Base-by-base conservation (phyloP, 1,284 basidiomycete genomes). In the Bondarzewia mesenterica region DNA sequence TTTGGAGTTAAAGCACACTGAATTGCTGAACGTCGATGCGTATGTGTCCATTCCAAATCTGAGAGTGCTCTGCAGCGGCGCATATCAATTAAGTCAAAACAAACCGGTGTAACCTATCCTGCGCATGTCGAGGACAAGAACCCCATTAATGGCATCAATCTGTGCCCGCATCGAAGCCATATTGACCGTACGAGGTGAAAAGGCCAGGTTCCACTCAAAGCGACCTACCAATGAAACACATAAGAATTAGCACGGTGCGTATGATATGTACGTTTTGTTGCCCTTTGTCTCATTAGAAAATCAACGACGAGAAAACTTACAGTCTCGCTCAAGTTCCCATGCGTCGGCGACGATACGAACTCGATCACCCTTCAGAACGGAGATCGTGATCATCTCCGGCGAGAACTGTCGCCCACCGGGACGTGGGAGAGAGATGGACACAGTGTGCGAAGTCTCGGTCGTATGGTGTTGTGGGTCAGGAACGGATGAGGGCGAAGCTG, bases 301-400 rank as follows among this genome's bases (percentile, higher is more conserved):
- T n/a, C n/a, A 7, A n/a, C 29, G 29, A 7, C 12, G 29, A 32
- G 12, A n/a, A 2, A n/a, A 67, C 74, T 63, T 58, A 77, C 74
- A 75, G 50, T 75, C 71, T 46, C 53, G 60, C 52, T 78, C 76
- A 61, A 73, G 67, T 59, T 78, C 71, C 76, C 77, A 78, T 36
- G 73, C 77, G 57, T 80, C 76, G 26, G 77, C 77, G 35, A 78
- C 68, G 8, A 78, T 67, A 52, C 68, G 66, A 36, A 79, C 56
- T 52, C 67, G 71, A 54, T 77, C 72, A 3, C 75, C 77, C 52
- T 70, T 74, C 54, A 73, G 72, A 25, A 70, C 77, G 20, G 70
- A 69, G 36, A 78, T 67, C 1, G 77, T 78, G n/a, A 78, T 71
- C 77, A 80, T 78, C 56, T 79, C 76, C 1, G 74, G 69, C 52